Conservation (phyloP, 805 yeast species). For the Wickerhamiella sergipiensis region DNA sequence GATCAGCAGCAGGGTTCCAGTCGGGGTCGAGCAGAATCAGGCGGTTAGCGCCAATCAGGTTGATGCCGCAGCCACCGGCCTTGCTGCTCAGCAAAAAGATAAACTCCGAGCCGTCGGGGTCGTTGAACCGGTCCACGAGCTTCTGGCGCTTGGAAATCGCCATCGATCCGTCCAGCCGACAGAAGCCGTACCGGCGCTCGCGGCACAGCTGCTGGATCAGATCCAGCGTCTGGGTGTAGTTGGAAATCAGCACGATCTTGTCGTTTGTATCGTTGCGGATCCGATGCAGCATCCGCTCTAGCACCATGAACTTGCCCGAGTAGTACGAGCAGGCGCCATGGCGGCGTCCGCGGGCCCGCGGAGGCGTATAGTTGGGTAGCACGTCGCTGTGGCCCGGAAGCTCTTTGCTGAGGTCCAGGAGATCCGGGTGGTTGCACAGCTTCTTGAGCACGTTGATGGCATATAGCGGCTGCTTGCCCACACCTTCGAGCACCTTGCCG, state of each 20-base stretch:
- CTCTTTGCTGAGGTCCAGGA: conserved; percentile 63
- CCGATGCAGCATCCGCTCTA: conserved; percentile 70
- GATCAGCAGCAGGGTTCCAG: conserved; percentile 98
- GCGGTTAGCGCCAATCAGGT: conserved; percentile 90
- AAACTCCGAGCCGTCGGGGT: conserved; percentile 79
- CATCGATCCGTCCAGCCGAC: conserved; percentile 88
- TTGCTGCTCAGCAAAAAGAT: conserved; percentile 81
- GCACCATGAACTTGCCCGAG: conserved; percentile 75
- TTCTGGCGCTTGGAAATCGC: conserved; percentile 84
- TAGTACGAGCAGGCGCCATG: conserved; percentile 65
- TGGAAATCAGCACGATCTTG: conserved; percentile 86
- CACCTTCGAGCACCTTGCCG: conserved; percentile 38
- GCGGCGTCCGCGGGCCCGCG: conserved; percentile 26
- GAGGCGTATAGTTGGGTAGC: conserved; percentile 58
- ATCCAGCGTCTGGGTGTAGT: conserved; percentile 89
- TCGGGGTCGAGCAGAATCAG: conserved; percentile 79
- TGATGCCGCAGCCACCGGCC: conserved; percentile 98
- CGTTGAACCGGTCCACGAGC: conserved; percentile 79
- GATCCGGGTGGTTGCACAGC: conserved; percentile 86
- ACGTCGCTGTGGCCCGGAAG: conserved; percentile 47
- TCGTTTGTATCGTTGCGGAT: conserved; percentile 76
- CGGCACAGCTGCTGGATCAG: conserved; percentile 80
- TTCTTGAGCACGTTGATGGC: conserved; percentile 84
- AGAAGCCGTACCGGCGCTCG: conserved; percentile 51
- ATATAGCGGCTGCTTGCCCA: conserved; percentile 68